Percentiles rank a stretch among this genome's conserved stretches.
phyloP scores from a whole-genome alignment of 2,329 filamentous ascomycete species.

The Rhynchosporium graminicola region DNA sequence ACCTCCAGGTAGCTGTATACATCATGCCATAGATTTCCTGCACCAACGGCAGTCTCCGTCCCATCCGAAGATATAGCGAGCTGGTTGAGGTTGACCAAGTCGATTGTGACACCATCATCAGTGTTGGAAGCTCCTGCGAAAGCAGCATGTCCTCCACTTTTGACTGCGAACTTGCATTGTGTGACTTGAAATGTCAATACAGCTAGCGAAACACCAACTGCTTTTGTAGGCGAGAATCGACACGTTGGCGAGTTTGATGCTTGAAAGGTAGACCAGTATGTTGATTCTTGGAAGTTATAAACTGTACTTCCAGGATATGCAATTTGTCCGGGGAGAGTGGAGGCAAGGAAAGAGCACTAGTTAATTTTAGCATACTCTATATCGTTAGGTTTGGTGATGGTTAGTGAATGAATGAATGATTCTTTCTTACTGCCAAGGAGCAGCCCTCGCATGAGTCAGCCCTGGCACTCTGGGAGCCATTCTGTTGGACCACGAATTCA shows the following conservation, averaged over 20 bases:
- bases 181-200: conserved; percentile 19
- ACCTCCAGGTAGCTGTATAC: conserved; percentile 43
- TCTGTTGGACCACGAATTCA: neutral
- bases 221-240: conserved; percentile 26
- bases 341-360: conserved; percentile 27
- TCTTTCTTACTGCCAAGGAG: conserved; percentile 7
- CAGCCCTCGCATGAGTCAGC: neutral
- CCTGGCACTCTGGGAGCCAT: neutral
- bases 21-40: conserved; percentile 44
- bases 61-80: conserved; percentile 37
- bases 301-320: conserved; percentile 24
- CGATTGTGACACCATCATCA: conserved; percentile 51
- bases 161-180: conserved; percentile 33
- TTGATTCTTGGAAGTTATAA: conserved; percentile 26
- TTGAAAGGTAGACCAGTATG: conserved; percentile 40
- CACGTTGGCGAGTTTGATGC: conserved; percentile 26
- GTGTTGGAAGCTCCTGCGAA: conserved; percentile 52
- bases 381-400: too few species aligned
- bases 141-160: conserved; percentile 33
- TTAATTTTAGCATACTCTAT: neutral
- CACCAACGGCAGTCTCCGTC: conserved; percentile 40
- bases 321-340: conserved; percentile 22
- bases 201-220: conserved; percentile 29
- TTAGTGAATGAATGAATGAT: neutral
- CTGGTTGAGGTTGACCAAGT: conserved; percentile 42